Evolutionary conservation across 202 grass and related monocot species (phyloP), one percentile per base, ranked within the genome.

Genomic region (Cymbopogon flexuosus): DNA sequence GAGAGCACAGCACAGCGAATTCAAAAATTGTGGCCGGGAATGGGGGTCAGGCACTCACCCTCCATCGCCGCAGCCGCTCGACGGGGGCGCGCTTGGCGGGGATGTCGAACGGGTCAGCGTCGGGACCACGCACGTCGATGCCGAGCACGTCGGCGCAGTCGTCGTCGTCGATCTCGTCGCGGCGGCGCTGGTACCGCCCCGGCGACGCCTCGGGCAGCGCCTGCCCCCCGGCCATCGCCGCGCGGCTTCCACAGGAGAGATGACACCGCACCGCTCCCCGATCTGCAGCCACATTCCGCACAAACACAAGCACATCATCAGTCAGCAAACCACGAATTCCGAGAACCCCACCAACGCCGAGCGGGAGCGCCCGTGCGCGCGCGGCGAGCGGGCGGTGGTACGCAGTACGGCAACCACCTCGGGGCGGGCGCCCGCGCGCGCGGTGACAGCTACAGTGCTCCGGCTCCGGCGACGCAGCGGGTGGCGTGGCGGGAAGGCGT

Each of bases 21-120:
- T 80, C 56, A 79, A 79, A 83, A 75, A 70, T 52, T 34, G 39
- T 0, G 46, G 21, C 39, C 31, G 31, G 31, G 31, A 33, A 33
- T 33, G 31, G 4, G 45, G 31, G 7, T 5, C 19, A 6, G 39
- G 22, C 19, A 88, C 88, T 84, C 74, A 99, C 96, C 87, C 96
- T 99, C 96, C 96, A 99, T 18, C 92, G 84, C 66, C 80, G 83
- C 0, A 99, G 92, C 31, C 96, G 87, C 62, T 99, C 92, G 49
- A 93, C 34, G 24, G 96, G 68, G 10, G 90, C 96, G n/a, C 88
- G 77, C 80, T 99, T 99, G 69, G 84, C 42, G 15, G 96, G 96
- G 65, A 99, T 99, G 76, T 79, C 79, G 83, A 95, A 99, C 13
- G 86, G 22, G 64, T 93, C 74, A 39, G 3, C 66, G 11, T 54